Evolutionary conservation across 163 green algal genomes (phyloP).

Genomic region (Prototheca wickerhamii): DNA sequence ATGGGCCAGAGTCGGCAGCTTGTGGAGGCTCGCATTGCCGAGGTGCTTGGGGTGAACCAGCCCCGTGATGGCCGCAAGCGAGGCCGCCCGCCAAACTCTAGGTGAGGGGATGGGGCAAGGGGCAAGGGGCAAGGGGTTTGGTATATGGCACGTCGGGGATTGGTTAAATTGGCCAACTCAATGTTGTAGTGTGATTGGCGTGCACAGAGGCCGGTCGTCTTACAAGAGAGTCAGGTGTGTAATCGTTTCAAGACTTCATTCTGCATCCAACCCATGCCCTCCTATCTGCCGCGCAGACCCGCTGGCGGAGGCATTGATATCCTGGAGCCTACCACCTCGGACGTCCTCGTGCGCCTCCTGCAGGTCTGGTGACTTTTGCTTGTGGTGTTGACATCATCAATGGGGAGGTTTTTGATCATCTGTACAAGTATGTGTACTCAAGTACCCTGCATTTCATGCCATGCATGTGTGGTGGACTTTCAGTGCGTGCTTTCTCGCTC

Average conservation of each 20-base stretch:
- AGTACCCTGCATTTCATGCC: not conserved
- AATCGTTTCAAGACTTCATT: not conserved
- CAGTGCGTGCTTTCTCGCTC: not conserved
- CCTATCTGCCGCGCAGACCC: not conserved
- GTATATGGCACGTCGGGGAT: not conserved
- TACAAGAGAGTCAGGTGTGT: too few species aligned
- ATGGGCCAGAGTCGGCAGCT: not conserved
- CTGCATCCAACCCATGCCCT: not conserved
- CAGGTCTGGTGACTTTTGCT: not conserved
- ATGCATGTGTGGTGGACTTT: not conserved
- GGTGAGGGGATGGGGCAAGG: too few species aligned
- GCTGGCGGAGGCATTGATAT: not conserved
- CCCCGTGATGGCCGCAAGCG: not conserved
- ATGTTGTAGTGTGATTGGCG: too few species aligned
- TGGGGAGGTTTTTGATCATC: not conserved
- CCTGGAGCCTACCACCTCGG: not conserved
- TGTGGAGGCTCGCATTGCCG: not conserved
- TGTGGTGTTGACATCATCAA: not conserved
- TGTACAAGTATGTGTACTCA: not conserved
- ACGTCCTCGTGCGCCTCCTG: not conserved
- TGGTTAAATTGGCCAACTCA: not conserved
- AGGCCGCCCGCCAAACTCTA: not conserved
- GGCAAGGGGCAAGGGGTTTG: too few species aligned
- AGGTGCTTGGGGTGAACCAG: not conserved
- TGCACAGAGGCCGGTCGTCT: too few species aligned